These are phyloP conservation scores for Eimeria falciformis DNA, from an alignment of 169 alveolate species.

Conservation along the genomic window DNA sequence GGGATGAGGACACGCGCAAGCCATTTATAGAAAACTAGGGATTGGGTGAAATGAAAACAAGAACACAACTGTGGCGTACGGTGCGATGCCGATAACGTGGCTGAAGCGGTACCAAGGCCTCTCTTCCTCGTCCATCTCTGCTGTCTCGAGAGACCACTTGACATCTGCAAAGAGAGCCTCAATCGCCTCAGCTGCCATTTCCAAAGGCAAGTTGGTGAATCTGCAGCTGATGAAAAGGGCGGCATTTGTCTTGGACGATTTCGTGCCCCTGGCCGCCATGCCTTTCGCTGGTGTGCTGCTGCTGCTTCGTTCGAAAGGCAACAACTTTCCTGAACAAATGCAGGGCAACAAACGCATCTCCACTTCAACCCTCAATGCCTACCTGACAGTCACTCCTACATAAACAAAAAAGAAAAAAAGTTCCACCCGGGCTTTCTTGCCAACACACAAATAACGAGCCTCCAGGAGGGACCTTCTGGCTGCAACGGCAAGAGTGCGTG, in stretches of 20 bases:
- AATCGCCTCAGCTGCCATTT: slow-evolving; percentile 4
- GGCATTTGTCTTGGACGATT: background rate
- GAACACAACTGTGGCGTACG: background rate
- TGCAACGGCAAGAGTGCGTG: too few relatives aligned
- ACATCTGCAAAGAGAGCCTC: slow-evolving; percentile 42
- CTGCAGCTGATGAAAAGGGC: slow-evolving; percentile 15
- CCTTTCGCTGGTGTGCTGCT: slow-evolving; percentile 11
- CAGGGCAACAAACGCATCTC: background rate
- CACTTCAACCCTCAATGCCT: background rate
- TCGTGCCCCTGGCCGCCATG: background rate
- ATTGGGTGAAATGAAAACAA: background rate
- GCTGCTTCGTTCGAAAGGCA: background rate
- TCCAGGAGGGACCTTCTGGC: too few relatives aligned
- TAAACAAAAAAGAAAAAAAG: too few relatives aligned
- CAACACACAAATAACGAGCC: too few relatives aligned
- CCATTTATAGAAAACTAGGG: too few relatives aligned
- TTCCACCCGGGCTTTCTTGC: too few relatives aligned
- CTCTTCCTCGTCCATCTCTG: slow-evolving; percentile 70
- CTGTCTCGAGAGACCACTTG: slow-evolving; percentile 41
- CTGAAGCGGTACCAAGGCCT: slow-evolving; percentile 36
- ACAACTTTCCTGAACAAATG: background rate
- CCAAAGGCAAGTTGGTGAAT: slow-evolving; percentile 55
- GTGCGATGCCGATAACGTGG: slow-evolving; percentile 35
- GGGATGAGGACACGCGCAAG: too few relatives aligned
- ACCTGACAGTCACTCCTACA: too few relatives aligned